Percentiles rank a stretch among this genome's conserved stretches.
These are phyloP conservation scores for Ceratocystis lukuohia DNA, from an alignment of 2,329 filamentous ascomycete genomes.

Conservation along the genomic window DNA sequence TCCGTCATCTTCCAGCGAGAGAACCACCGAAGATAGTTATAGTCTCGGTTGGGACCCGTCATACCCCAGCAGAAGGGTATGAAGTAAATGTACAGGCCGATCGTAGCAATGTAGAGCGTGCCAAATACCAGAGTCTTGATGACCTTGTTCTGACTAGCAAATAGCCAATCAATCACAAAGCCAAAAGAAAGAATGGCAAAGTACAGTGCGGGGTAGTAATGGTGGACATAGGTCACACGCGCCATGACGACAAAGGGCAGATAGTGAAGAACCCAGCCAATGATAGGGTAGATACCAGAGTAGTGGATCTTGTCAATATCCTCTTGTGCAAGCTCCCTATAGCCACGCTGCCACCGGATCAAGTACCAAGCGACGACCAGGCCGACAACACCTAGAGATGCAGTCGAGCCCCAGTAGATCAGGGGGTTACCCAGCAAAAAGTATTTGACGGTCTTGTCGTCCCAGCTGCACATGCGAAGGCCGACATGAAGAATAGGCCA, in stretches of 20 bases:
- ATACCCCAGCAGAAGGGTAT: conserved; percentile 94
- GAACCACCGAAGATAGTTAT: conserved; percentile 90
- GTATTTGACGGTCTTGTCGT: conserved; percentile 90
- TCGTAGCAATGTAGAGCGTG: conserved; percentile 56
- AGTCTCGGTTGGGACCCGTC: conserved; percentile 70
- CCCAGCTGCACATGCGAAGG: conserved; percentile 97
- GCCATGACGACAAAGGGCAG: conserved; percentile 95
- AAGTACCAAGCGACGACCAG: conserved; percentile 70
- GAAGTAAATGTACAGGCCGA: conserved; percentile 80
- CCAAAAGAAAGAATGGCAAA: conserved; percentile 85
- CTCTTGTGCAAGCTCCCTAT: conserved; percentile 59
- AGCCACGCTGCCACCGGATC: conserved; percentile 91
- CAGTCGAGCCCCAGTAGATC: conserved; percentile 89
- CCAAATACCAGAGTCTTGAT: conserved; percentile 59
- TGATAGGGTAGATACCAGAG: conserved; percentile 74
- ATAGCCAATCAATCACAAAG: conserved; percentile 77
- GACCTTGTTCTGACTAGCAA: conserved; percentile 49
- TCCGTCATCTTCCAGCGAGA: conserved; percentile 74
- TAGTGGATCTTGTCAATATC: conserved; percentile 96
- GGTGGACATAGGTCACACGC: conserved; percentile 96
- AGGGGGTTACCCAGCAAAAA: conserved; percentile 94
- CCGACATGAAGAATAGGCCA: conserved; percentile 94
- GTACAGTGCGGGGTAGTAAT: conserved; percentile 97
- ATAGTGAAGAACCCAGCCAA: conserved; percentile 95
- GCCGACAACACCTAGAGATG: conserved; percentile 58